These are phyloP conservation scores for Salicornia ramosissima DNA, from an alignment of 148 eudicot genomes.

Conservation along the genomic window DNA sequence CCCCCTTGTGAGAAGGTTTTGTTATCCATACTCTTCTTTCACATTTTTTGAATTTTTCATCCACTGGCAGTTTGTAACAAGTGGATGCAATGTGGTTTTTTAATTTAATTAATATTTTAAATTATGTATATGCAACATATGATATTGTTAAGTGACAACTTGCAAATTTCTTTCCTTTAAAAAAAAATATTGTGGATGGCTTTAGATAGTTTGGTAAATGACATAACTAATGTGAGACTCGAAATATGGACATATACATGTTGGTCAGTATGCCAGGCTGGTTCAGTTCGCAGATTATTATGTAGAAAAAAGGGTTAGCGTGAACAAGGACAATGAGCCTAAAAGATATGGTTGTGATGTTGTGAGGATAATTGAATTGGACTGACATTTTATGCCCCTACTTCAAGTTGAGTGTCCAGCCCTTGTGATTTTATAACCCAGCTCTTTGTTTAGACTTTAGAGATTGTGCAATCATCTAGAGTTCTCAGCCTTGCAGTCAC, in stretches of 20 bases:
- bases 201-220: constrained; percentile 2
- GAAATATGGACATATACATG: neutral
- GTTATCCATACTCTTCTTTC: neutral
- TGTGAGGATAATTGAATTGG: neutral
- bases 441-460: neutral
- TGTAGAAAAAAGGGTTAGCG: too few relatives aligned
- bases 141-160: neutral
- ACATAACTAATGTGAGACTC: neutral
- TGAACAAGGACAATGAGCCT: neutral
- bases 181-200: neutral
- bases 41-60: neutral
- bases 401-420: neutral
- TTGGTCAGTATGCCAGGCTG: too few relatives aligned
- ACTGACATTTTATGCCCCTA: neutral
- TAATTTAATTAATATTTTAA: too few relatives aligned
- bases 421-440: neutral
- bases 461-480: too few relatives aligned
- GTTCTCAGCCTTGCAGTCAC: too few relatives aligned
- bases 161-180: neutral
- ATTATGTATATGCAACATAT: neutral
- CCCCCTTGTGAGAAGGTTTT: neutral
- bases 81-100: neutral
- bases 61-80: neutral
- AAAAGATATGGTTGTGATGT: neutral
- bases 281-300: too few relatives aligned